Evolutionary conservation across 2,329 filamentous ascomycete genomes (phyloP), one percentile per base, ranked within the genome.

Genomic region (Incumbomyces lentus): DNA sequence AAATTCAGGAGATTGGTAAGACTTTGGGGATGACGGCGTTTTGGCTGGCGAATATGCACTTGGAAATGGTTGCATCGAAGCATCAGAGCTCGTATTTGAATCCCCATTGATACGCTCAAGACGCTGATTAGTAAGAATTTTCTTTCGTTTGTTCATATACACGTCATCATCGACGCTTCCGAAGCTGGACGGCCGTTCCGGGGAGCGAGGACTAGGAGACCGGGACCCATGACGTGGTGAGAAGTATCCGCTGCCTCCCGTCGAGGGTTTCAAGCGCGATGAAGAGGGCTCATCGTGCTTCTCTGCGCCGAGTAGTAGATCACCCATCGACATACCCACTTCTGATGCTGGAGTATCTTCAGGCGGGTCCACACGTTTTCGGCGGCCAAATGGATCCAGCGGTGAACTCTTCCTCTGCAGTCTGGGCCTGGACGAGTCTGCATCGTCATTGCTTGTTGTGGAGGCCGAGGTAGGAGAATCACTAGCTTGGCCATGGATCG

Each of bases 301-400:
- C 7, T 38, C 34, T 14, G 11, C 11, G 4, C 17, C 33, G 16
- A 37, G 26, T 13, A 37, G 18, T 8, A 45, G 42, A 26, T 45
- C 42, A 22, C 42, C 42, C 42, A 45, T 45, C 19, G 19, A 36
- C 42, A 45, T 45, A 16, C 42, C 42, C 7, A 45, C 19, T 16
- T 45, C 42, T 12, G 11, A 22, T 13, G 19, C 17, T 14, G 34
- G 34, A 13, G 42, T 45, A 10, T 14, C 19, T 5, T 19, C 34
- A 10, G 42, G 42, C 2, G 13, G 34, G 14, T 19, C 3, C 5
- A 35, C 22, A 5, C 42, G 33, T 38, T 30, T 45, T 12, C 42
- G 33, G 3, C 42, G 33, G 22, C 42, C 42, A 16, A 45, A 45
- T n/a, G 42, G 42, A 19, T 45, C 42, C 11, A 35, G 42, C 16